These are phyloP conservation scores for Magnusiomyces paraingens DNA, from an alignment of 1,139 yeast genomes.

Conservation along the genomic window DNA sequence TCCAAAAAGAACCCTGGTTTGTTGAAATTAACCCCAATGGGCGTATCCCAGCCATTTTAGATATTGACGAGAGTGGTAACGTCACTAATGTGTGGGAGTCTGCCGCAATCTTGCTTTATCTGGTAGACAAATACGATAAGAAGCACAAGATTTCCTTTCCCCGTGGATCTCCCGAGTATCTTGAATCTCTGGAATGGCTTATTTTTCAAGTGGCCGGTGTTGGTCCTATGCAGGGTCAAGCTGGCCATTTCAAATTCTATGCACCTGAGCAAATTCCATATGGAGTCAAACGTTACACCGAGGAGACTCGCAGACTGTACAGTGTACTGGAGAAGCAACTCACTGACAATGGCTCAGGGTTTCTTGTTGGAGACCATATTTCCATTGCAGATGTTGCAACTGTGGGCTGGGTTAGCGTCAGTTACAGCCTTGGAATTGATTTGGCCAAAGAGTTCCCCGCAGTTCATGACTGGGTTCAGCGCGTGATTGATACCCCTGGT, in stretches of 20 bases:
- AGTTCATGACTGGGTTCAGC: constrained; percentile 41
- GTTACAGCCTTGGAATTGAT: constrained; percentile 33
- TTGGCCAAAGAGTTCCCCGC: constrained; percentile 39
- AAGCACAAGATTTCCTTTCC: constrained; percentile 41
- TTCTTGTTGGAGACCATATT: constrained; percentile 51
- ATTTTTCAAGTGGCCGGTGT: constrained; percentile 52
- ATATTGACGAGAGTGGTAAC: constrained; percentile 34
- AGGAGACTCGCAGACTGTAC: constrained; percentile 47
- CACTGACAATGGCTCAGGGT: constrained; percentile 41
- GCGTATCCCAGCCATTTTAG: constrained; percentile 51
- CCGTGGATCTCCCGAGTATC: constrained; percentile 42
- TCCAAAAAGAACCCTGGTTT: constrained; percentile 49
- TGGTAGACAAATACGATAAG: constrained; percentile 54
- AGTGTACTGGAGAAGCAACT: constrained; percentile 48
- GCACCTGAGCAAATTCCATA: constrained; percentile 45
- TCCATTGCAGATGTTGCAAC: constrained; percentile 48
- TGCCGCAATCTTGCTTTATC: constrained; percentile 50
- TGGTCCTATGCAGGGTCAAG: constrained; percentile 58
- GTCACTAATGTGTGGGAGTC: constrained; percentile 39
- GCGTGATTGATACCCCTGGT: constrained; percentile 32
- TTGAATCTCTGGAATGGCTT: constrained; percentile 45
- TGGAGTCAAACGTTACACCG: constrained; percentile 44
- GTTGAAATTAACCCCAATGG: constrained; percentile 53
- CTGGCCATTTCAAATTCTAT: constrained; percentile 39
- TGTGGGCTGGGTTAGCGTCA: constrained; percentile 34